Conservation (phyloP, 805 yeast species). For the Saturnispora serradocipensis region DNA sequence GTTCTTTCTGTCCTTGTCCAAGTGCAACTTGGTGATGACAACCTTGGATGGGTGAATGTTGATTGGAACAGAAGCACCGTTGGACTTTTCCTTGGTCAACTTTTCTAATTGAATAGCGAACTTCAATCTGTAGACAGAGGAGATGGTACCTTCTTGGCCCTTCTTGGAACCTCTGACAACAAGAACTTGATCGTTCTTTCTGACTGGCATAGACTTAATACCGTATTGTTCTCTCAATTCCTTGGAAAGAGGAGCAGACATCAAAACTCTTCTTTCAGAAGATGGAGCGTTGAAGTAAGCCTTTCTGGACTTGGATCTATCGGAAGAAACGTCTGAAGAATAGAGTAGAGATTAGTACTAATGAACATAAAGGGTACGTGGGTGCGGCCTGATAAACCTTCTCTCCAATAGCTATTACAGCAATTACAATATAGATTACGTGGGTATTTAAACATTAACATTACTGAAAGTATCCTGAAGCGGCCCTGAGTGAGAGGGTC, state of each 20-base stretch:
- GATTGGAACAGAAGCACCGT: conserved; percentile 95
- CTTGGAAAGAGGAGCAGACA: conserved; percentile 98
- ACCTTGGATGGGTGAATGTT: conserved; percentile 98
- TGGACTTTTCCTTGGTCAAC: conserved; percentile 94
- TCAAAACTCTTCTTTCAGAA: conserved; percentile 82
- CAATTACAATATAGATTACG: background rate
- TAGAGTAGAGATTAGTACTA: conserved; percentile 24
- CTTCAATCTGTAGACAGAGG: conserved; percentile 98
- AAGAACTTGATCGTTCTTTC: conserved; percentile 92
- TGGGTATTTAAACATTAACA: background rate
- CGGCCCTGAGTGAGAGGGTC: too few relatives aligned
- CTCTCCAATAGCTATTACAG: background rate
- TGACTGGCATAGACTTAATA: conserved; percentile 91
- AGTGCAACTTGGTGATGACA: conserved; percentile 95
- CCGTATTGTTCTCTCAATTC: conserved; percentile 97
- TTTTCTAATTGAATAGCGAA: conserved; percentile 94
- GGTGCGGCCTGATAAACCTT: background rate
- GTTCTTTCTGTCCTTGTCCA: conserved; percentile 98
- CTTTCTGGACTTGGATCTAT: conserved; percentile 99
- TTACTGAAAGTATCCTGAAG: too few relatives aligned
- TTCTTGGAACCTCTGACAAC: conserved; percentile 98
- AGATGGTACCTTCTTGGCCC: conserved; percentile 98
- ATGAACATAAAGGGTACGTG: background rate
- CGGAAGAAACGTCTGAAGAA: conserved; percentile 88
- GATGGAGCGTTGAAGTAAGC: conserved; percentile 99